A percentile compares a stretch with the other conserved stretches of the same genome.
These are phyloP conservation scores for Desmodesmus armatus DNA, from an alignment of 139 green algal species.

Conservation along the genomic window DNA sequence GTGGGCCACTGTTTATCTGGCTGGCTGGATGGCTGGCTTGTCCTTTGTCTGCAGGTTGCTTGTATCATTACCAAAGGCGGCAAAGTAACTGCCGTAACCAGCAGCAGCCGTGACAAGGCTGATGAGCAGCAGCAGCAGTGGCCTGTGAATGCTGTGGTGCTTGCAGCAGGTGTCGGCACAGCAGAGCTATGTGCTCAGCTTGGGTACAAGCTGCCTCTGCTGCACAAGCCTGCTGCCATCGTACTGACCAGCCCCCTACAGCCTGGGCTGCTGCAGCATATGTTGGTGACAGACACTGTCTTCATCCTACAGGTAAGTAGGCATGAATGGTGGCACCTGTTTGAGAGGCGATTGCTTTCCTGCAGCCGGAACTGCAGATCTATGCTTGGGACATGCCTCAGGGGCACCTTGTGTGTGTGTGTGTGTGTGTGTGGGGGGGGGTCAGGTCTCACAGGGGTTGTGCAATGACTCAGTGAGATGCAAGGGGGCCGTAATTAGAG, in stretches of 20 bases:
- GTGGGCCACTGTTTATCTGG: too few species aligned
- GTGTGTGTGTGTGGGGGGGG: too few species aligned
- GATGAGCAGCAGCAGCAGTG: constrained; percentile 25
- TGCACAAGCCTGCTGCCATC: constrained; percentile 37
- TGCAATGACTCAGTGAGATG: too few species aligned
- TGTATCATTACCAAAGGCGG: background rate
- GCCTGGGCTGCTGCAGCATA: constrained; percentile 16
- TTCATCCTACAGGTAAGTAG: constrained; percentile 34
- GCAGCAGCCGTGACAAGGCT: constrained; percentile 3
- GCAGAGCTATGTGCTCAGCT: background rate
- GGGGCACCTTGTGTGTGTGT: too few species aligned
- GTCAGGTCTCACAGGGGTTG: too few species aligned
- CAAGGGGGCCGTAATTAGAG: too few species aligned
- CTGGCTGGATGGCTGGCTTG: too few species aligned
- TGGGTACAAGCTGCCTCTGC: constrained; percentile 21
- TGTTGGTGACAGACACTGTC: constrained; percentile 32
- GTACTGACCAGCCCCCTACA: constrained; percentile 15
- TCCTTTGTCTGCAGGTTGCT: background rate
- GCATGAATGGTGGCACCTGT: too few species aligned
- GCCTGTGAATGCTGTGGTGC: constrained; percentile 12
- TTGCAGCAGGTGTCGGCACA: constrained; percentile 19
- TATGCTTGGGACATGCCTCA: too few species aligned
- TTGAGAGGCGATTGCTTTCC: background rate
- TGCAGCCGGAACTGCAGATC: background rate
- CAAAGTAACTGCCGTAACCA: background rate